Percentiles rank a stretch among this genome's conserved stretches.
Evolutionary conservation across 305 asterid genomes (phyloP).

Genomic region (Fraxinus ornus): DNA sequence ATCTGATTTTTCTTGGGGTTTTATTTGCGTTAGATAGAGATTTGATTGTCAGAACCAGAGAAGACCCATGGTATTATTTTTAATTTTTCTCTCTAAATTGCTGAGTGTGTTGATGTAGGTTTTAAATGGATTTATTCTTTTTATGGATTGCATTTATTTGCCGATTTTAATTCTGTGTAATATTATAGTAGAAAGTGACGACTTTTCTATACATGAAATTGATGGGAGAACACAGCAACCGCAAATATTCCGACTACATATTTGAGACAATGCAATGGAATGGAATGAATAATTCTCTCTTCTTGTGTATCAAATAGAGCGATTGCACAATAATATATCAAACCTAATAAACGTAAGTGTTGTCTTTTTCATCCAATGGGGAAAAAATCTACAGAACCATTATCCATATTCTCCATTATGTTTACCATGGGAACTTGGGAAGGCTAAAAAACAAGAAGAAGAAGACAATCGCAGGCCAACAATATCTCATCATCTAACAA

Average conservation of each 20-base stretch:
- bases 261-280: neutral
- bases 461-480: neutral
- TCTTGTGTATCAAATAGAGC: neutral
- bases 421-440: neutral
- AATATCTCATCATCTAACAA: neutral
- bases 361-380: neutral
- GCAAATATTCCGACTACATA: neutral
- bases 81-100: neutral
- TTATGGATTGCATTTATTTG: slow-evolving; percentile 12
- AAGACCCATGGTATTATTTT: slow-evolving; percentile 68
- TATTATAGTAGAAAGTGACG: neutral
- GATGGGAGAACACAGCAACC: neutral
- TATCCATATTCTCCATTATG: neutral
- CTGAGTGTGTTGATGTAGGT: slow-evolving; percentile 10
- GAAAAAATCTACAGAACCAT: neutral
- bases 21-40: slow-evolving; percentile 60
- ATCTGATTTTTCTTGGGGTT: slow-evolving; percentile 62
- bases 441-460: neutral
- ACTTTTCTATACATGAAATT: neutral
- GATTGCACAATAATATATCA: neutral
- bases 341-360: neutral
- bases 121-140: slow-evolving; percentile 11
- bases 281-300: neutral
- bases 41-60: slow-evolving; percentile 58
- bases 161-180: slow-evolving; percentile 17